Base-by-base conservation (phyloP, 2,329 filamentous ascomycete genomes). In the Alternaria brassicicola region DNA sequence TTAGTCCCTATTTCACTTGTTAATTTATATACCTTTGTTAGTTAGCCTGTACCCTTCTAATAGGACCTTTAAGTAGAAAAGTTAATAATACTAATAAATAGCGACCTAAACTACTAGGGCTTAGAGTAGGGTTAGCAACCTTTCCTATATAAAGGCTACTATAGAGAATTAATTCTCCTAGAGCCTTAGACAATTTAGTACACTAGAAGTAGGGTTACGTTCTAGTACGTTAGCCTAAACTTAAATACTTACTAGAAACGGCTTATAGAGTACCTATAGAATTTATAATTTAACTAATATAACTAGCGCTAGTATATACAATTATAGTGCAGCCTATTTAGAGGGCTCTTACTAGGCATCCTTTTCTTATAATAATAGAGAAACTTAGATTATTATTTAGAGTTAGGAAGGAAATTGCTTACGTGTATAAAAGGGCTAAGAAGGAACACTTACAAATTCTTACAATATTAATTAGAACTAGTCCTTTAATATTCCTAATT, bases 351-450 rank as follows among this genome's bases (percentile, higher is more conserved):
- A 79, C 62, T 77, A 81, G 60, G 75, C 78, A n/a, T 79, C 78
- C 6, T 75, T 79, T 58, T 77, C 72, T 13, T 66, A 70, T 15
- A 76, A 82, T 58, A 61, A 68, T 26, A 77, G 78, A 49, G 66
- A 75, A 51, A 79, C 73, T 0, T 81, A 79, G 69, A 72, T 74
- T 35, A 76, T 80, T 3, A 74, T 75, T 2, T 74, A 73, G 6
- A 77, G 72, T 17, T 81, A 76, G 66, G 75, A 81, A 56, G 80
- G 79, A 26, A 76, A 80, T 59, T 81, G 78, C 63, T 78, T 80
- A 4, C 76, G 70, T 19, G 73, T 74, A 13, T 33, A 19, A 17
- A 54, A 59, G 30, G 51, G 51, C 10, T 6, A 55, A 59, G 56
- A 59, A 59, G 51, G 46, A 7, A 3, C 42, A 47, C 51, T 59